phyloP scores from a whole-genome alignment of 176 grass and related monocot species.

The Carex parvula region DNA sequence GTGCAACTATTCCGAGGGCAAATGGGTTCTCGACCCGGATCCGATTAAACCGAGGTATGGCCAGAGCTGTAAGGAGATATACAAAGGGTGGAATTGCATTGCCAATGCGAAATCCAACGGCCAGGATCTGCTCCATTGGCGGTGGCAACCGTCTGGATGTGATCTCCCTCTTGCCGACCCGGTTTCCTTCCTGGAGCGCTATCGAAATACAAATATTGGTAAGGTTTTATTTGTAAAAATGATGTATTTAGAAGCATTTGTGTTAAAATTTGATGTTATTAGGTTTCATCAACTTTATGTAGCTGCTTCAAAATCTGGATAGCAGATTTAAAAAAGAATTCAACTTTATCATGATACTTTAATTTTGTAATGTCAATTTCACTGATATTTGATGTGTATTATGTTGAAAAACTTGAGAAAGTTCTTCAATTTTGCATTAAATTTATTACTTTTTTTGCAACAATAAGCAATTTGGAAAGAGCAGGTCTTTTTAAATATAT shows the following conservation, averaged over 20 bases:
- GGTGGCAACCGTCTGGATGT: constrained; percentile 54
- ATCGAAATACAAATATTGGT: constrained; percentile 69
- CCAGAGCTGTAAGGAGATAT: constrained; percentile 77
- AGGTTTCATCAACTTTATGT: too few relatives aligned
- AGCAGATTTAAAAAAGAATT: not conserved
- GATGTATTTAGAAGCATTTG: too few relatives aligned
- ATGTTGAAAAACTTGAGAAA: not conserved
- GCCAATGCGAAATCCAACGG: constrained; percentile 62
- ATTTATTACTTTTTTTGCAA: not conserved
- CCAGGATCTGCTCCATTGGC: constrained; percentile 48
- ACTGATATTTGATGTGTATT: not conserved
- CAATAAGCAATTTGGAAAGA: not conserved
- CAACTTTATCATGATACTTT: not conserved
- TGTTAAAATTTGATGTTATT: not conserved
- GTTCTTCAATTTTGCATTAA: not conserved
- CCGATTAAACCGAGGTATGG: constrained; percentile 44
- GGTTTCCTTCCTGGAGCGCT: constrained; percentile 49
- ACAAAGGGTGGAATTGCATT: constrained; percentile 91
- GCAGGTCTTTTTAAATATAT: too few relatives aligned
- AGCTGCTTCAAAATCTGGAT: too few relatives aligned
- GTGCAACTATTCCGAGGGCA: constrained; percentile 63
- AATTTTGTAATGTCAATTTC: not conserved
- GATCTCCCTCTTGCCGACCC: constrained; percentile 47
- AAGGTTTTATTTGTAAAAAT: not conserved
- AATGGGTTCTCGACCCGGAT: constrained; percentile 46